A percentile compares a stretch with the other conserved stretches of the same genome.
These are phyloP conservation scores for Ustilago shanxiensis DNA, from an alignment of 1,284 basidiomycete species.

Conservation along the genomic window DNA sequence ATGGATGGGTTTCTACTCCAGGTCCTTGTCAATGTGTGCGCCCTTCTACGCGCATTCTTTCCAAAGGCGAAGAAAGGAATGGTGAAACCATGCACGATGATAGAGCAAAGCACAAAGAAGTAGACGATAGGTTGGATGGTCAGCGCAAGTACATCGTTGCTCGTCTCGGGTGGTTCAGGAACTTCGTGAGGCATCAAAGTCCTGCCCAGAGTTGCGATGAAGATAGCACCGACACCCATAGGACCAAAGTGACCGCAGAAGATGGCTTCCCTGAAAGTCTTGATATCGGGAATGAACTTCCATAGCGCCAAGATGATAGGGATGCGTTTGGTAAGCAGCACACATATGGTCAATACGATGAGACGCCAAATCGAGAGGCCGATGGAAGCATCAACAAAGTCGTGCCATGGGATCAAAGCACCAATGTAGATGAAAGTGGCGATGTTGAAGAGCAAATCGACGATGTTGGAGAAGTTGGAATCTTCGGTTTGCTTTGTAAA, in stretches of 20 bases:
- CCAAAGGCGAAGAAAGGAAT: slow-evolving; percentile 69
- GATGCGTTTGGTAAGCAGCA: slow-evolving; percentile 66
- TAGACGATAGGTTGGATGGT: slow-evolving; percentile 69
- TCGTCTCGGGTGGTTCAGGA: slow-evolving; percentile 58
- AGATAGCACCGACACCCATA: slow-evolving; percentile 69
- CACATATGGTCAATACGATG: slow-evolving; percentile 63
- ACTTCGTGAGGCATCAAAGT: slow-evolving; percentile 63
- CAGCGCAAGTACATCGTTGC: slow-evolving; percentile 64
- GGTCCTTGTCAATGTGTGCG: slow-evolving; percentile 62
- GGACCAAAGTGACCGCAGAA: slow-evolving; percentile 70
- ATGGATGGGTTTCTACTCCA: slow-evolving; percentile 59
- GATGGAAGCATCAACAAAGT: slow-evolving; percentile 56
- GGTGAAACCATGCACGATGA: slow-evolving; percentile 68
- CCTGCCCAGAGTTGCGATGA: slow-evolving; percentile 66
- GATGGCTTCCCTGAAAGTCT: slow-evolving; percentile 69
- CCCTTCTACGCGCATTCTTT: slow-evolving; percentile 54
- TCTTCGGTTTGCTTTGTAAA: slow-evolving; percentile 94
- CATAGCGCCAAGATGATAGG: slow-evolving; percentile 67
- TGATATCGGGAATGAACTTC: slow-evolving; percentile 70
- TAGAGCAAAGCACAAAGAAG: slow-evolving; percentile 69
- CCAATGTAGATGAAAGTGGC: slow-evolving; percentile 70
- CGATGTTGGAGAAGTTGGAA: slow-evolving; percentile 90
- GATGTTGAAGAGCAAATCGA: slow-evolving; percentile 79
- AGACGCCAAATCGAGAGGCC: slow-evolving; percentile 65
- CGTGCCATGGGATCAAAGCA: slow-evolving; percentile 68